phyloP scores from a whole-genome alignment of 495 filamentous ascomycete genomes.

The Aspergillus heteromorphus region DNA sequence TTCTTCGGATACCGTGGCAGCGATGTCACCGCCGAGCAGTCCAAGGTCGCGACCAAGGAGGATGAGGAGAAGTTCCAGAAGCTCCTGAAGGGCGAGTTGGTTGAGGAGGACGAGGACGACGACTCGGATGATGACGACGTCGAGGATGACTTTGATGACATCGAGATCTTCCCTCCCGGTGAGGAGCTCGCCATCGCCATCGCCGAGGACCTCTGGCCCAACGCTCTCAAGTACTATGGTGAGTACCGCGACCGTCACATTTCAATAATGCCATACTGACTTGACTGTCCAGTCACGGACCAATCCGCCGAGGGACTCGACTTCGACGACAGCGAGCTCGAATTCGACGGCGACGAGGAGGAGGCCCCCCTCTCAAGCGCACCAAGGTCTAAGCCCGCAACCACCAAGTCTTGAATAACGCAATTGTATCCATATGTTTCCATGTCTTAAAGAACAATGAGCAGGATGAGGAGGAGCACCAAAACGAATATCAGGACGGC shows the following conservation, averaged over 20 bases:
- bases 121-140: conserved; percentile 41
- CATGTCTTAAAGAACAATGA: conserved; percentile 37
- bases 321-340: conserved; percentile 21
- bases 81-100: conserved; percentile 49
- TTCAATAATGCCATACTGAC: neutral
- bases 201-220: conserved; percentile 81
- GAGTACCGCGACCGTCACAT: conserved; percentile 29
- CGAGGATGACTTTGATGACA: conserved; percentile 48
- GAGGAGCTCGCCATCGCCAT: conserved; percentile 74
- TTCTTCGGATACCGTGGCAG: conserved; percentile 75
- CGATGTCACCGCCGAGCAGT: conserved; percentile 65
- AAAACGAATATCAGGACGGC: conserved; percentile 77
- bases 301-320: conserved; percentile 33
- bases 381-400: conserved; percentile 30
- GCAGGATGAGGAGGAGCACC: conserved; percentile 73
- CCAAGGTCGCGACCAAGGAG: conserved; percentile 48
- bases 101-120: conserved; percentile 38
- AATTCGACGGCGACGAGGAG: conserved; percentile 25
- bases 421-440: conserved; percentile 31
- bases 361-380: conserved; percentile 42
- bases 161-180: conserved; percentile 76
- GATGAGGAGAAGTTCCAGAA: conserved; percentile 55
- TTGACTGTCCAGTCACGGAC: conserved; percentile 15
- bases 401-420: neutral
- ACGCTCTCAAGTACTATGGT: conserved; percentile 89